phyloP scores from a whole-genome alignment of 176 grass and related monocot genomes.

The Metroxylon sagu region DNA sequence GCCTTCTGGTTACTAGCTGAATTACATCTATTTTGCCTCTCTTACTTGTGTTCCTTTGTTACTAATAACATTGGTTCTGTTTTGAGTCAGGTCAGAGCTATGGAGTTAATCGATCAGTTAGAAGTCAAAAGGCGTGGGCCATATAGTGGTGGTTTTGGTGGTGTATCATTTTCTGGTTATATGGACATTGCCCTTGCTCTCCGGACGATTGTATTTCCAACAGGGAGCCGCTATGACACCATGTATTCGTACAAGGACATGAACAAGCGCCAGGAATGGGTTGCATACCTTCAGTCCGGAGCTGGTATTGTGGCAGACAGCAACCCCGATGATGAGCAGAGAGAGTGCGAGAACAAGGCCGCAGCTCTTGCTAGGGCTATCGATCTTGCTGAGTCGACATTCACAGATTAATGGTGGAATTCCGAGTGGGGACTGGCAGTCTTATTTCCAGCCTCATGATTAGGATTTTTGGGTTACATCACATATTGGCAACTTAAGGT shows the following conservation, averaged over 20 bases:
- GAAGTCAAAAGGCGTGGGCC: slow-evolving; percentile 69
- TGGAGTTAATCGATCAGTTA: slow-evolving; percentile 80
- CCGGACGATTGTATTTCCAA: slow-evolving; percentile 67
- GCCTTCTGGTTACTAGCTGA: too few relatives aligned
- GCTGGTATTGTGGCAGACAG: slow-evolving; percentile 81
- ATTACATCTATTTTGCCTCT: too few relatives aligned
- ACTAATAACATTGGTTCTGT: not conserved
- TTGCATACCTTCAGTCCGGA: slow-evolving; percentile 68
- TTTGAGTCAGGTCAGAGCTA: slow-evolving; percentile 67
- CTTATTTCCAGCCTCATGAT: too few relatives aligned
- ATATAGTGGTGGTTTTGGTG: slow-evolving; percentile 81
- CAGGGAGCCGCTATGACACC: slow-evolving; percentile 32
- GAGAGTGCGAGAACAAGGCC: slow-evolving; percentile 76
- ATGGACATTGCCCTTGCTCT: slow-evolving; percentile 76
- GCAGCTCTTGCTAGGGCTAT: slow-evolving; percentile 57
- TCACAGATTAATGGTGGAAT: slow-evolving; percentile 14
- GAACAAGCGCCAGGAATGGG: slow-evolving; percentile 57
- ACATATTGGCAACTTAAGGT: too few relatives aligned
- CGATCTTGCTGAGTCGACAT: slow-evolving; percentile 72
- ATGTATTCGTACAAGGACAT: slow-evolving; percentile 44
- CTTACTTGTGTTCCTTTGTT: not conserved
- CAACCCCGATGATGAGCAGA: slow-evolving; percentile 57
- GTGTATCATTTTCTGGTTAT: slow-evolving; percentile 59
- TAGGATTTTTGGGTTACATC: too few relatives aligned
- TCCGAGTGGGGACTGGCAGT: too few relatives aligned